phyloP scores from a whole-genome alignment of 805 yeast species.

The Martiniozyma abietophila region DNA sequence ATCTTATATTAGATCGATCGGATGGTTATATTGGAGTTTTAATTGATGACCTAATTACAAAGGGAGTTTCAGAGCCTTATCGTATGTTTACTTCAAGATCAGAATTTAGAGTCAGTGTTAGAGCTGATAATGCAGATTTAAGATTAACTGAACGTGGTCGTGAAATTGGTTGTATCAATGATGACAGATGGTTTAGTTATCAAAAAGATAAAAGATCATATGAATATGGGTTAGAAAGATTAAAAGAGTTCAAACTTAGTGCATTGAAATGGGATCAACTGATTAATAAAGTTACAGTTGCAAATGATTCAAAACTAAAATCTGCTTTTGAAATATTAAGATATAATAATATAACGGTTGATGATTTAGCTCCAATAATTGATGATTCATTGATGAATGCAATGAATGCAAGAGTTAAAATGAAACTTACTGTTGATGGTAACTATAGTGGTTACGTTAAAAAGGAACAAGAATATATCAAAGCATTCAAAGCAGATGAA shows the following conservation, averaged over 20 bases:
- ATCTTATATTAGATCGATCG: constrained; percentile 54
- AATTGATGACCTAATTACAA: constrained; percentile 87
- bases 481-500: constrained; percentile 82
- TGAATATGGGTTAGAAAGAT: constrained; percentile 33
- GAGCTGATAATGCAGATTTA: constrained; percentile 91
- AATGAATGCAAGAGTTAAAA: constrained; percentile 37
- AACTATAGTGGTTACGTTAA: constrained; percentile 72
- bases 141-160: constrained; percentile 68
- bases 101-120: constrained; percentile 80
- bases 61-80: constrained; percentile 95
- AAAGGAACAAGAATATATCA: constrained; percentile 61
- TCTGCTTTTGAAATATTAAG: constrained; percentile 68
- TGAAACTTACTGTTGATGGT: constrained; percentile 69
- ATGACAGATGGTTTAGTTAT: constrained; percentile 45
- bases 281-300: constrained; percentile 37
- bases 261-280: constrained; percentile 55
- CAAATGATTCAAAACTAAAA: constrained; percentile 43
- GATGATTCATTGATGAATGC: constrained; percentile 16
- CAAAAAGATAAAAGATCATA: constrained; percentile 34
- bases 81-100: constrained; percentile 97
- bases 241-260: constrained; percentile 38
- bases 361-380: constrained; percentile 30
- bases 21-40: constrained; percentile 91
- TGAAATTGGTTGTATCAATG: constrained; percentile 55
- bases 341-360: constrained; percentile 34